Evolutionary conservation across 2,329 filamentous ascomycete species (phyloP), one percentile per base, ranked within the genome.

Genomic region (Parasarocladium wereldwijsianum): DNA sequence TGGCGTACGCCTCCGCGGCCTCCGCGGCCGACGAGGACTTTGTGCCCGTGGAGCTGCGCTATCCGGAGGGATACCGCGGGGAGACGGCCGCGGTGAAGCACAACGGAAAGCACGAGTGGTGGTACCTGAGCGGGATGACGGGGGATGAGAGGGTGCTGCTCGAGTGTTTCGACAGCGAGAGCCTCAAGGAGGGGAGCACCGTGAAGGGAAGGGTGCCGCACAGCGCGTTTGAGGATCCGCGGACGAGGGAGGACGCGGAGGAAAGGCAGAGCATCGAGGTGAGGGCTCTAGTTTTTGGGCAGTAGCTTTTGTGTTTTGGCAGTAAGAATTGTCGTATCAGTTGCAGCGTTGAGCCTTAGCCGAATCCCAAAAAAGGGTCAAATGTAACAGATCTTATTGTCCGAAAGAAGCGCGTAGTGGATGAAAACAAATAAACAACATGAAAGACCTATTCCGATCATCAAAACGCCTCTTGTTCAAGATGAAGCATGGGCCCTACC

Each of bases 211-310:
- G 68, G 29, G 56, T 70, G 27, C 74, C 83, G 10, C 83, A 92
- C 54, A 76, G 76, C 8, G 84, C 84, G 1, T 94, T 93, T 52
- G 59, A 65, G 22, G 79, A 93, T 48, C 76, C 80, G 2, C 60
- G 76, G 35, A 83, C 79, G 1, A 68, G 73, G 3, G 55, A 63
- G 12, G 78, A 76, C 26, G 82, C 79, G 4, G 71, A 74, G 38
- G 69, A 68, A 0, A 66, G 85, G 39, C 81, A 93, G 60, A 93
- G 84, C 48, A 93, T 94, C 47, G 86, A 94, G 53, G 80, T 93
- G 11, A 66, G 86, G 42, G 75, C 81, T 20, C 60, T 93, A 50
- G 79, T 93, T 0, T 93, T 93, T 62, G 80, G 78, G 1, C 59
- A 55, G 12, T 11, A 26, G 14, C 24, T 14, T 16, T 15, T 15